These are phyloP conservation scores for Aspergillus unguis DNA, from an alignment of 2,329 filamentous ascomycete species.

Conservation along the genomic window DNA sequence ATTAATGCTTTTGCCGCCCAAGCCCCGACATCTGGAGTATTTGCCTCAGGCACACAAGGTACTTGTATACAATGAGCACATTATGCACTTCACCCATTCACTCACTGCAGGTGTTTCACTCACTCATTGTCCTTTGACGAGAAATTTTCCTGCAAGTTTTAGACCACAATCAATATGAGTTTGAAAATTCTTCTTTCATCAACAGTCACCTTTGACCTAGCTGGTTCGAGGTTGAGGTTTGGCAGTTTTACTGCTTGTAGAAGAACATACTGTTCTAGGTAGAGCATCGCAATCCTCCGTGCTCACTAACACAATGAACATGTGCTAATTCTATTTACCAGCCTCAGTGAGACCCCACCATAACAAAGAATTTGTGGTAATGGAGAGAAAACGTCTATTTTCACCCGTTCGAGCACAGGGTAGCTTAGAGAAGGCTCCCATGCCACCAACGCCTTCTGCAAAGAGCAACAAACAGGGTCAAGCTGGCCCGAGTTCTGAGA, in stretches of 20 bases:
- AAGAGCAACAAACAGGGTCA: neutral
- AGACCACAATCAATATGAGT: neutral
- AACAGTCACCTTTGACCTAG: neutral
- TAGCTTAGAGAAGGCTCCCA: too few relatives aligned
- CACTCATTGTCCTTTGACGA: neutral
- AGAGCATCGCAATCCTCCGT: too few relatives aligned
- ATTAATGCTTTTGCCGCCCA: too few relatives aligned
- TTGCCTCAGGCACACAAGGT: conserved; percentile 4
- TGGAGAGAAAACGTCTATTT: neutral
- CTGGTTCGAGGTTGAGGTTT: too few relatives aligned
- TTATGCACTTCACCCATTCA: neutral
- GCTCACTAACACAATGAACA: too few relatives aligned
- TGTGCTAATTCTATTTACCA: too few relatives aligned
- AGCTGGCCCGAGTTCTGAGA: neutral
- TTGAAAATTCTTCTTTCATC: neutral
- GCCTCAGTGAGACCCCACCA: too few relatives aligned
- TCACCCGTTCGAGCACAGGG: too few relatives aligned
- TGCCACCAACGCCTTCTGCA: neutral
- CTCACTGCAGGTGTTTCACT: neutral
- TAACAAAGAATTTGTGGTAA: neutral
- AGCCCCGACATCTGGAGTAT: too few relatives aligned
- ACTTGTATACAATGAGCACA: neutral
- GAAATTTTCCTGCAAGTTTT: too few relatives aligned
- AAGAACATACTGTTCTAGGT: too few relatives aligned
- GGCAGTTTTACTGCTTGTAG: too few relatives aligned